These are phyloP conservation scores for Saksenaea vasiformis DNA, from an alignment of 371 early-diverging fungal genomes.

Conservation along the genomic window DNA sequence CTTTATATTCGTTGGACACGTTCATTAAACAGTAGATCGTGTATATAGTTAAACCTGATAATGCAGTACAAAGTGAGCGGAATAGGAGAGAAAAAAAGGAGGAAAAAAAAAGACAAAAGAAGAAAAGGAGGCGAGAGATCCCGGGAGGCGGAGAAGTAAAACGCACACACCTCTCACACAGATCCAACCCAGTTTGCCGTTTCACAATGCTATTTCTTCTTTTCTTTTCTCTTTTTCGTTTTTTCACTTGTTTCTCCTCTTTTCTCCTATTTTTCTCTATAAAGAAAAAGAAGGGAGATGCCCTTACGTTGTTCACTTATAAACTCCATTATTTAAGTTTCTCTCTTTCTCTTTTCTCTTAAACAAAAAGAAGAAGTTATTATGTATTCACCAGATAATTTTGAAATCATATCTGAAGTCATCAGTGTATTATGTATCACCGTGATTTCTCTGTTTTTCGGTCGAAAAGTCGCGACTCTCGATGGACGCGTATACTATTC, in stretches of 20 bases:
- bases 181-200: neutral
- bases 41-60: slow-evolving; percentile 2
- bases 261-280: slow-evolving; percentile 5
- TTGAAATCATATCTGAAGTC: slow-evolving; percentile 33
- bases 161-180: neutral
- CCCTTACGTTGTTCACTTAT: neutral
- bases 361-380: neutral
- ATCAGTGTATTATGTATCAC: slow-evolving; percentile 38
- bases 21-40: neutral
- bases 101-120: neutral
- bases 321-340: neutral
- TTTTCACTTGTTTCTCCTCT: neutral
- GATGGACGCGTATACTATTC: slow-evolving; percentile 41
- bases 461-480: slow-evolving; percentile 39
- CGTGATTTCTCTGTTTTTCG: slow-evolving; percentile 42
- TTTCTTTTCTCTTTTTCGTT: slow-evolving; percentile 8
- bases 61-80: neutral
- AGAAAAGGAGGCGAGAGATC: neutral
- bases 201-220: slow-evolving; percentile 5
- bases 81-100: slow-evolving; percentile 4
- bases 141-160: neutral
- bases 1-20: neutral
- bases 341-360: neutral
- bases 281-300: slow-evolving; percentile 1
- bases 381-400: slow-evolving; percentile 34